Evolutionary conservation across 768 basidiomycete genomes (phyloP).

Genomic region (Epithele typhae): DNA sequence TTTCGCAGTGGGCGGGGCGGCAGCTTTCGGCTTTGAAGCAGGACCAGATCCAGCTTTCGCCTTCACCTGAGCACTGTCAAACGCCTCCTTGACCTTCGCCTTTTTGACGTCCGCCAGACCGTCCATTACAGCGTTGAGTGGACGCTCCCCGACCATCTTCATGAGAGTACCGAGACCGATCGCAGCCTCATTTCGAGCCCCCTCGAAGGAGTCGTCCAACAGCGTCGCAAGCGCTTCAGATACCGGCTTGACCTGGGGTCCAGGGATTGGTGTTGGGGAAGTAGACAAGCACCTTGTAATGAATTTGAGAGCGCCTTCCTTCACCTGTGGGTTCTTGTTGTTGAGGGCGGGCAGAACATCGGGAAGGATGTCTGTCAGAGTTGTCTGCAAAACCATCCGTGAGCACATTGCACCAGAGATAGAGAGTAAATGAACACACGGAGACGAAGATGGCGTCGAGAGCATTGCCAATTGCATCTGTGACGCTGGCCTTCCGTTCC

Average conservation of each 20-base stretch:
- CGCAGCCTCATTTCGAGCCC: constrained; percentile 88
- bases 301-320: constrained; percentile 89
- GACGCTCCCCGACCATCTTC: constrained; percentile 96
- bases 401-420: constrained; percentile 1
- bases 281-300: constrained; percentile 71
- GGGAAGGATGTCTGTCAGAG: constrained; percentile 75
- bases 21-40: constrained; percentile 42
- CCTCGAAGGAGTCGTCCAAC: constrained; percentile 86
- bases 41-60: constrained; percentile 64
- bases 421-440: constrained; percentile 43
- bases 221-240: constrained; percentile 71
- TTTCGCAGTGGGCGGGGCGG: constrained; percentile 25
- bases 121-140: constrained; percentile 84
- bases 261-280: constrained; percentile 65
- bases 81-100: constrained; percentile 90
- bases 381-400: constrained; percentile 46
- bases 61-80: constrained; percentile 88
- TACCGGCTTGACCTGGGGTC: constrained; percentile 75
- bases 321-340: constrained; percentile 95
- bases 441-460: constrained; percentile 85
- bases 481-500: constrained; percentile 88
- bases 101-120: constrained; percentile 82
- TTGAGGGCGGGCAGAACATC: constrained; percentile 74
- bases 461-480: constrained; percentile 82
- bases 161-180: constrained; percentile 83